A percentile compares a stretch with the other conserved stretches of the same genome.
These are phyloP conservation scores for Colletotrichum scovillei DNA, from an alignment of 2,329 filamentous ascomycete genomes.

Conservation along the genomic window DNA sequence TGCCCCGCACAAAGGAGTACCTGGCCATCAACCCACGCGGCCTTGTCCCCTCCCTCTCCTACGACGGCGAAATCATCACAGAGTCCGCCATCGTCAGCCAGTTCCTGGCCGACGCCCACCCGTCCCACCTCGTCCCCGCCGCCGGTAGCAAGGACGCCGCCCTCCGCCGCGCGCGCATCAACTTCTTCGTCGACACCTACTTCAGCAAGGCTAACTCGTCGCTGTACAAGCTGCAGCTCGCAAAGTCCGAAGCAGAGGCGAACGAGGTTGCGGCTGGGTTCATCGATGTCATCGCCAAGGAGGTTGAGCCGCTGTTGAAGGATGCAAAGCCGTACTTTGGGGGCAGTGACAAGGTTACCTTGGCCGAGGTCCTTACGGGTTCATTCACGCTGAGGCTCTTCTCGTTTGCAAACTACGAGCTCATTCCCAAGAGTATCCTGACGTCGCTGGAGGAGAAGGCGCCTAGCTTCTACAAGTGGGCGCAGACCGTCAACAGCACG, in stretches of 20 bases:
- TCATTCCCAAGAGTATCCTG: conserved; percentile 62
- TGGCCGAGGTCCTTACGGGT: conserved; percentile 77
- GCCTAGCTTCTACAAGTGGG: conserved; percentile 78
- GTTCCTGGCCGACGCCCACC: conserved; percentile 77
- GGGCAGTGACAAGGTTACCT: conserved; percentile 71
- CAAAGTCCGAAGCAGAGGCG: conserved; percentile 61
- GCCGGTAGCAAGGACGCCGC: conserved; percentile 64
- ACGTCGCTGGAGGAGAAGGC: conserved; percentile 61
- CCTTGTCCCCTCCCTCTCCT: conserved; percentile 77
- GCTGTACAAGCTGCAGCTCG: conserved; percentile 58
- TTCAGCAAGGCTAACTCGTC: conserved; percentile 67
- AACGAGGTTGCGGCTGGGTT: conserved; percentile 60
- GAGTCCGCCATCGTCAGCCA: conserved; percentile 80
- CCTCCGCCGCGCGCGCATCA: conserved; percentile 72
- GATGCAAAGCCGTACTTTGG: conserved; percentile 71
- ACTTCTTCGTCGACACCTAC: conserved; percentile 80
- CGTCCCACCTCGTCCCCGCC: conserved; percentile 73
- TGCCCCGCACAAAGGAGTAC: conserved; percentile 78
- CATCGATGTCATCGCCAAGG: conserved; percentile 70
- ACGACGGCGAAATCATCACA: conserved; percentile 74
- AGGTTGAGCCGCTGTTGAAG: conserved; percentile 77
- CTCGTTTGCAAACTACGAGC: conserved; percentile 61
- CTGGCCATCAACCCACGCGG: conserved; percentile 83
- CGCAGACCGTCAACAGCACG: conserved; percentile 66
- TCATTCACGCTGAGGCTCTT: conserved; percentile 75